Evolutionary conservation across 768 basidiomycete genomes (phyloP), one percentile per base, ranked within the genome.

Genomic region (Rhizopogon vesiculosus): DNA sequence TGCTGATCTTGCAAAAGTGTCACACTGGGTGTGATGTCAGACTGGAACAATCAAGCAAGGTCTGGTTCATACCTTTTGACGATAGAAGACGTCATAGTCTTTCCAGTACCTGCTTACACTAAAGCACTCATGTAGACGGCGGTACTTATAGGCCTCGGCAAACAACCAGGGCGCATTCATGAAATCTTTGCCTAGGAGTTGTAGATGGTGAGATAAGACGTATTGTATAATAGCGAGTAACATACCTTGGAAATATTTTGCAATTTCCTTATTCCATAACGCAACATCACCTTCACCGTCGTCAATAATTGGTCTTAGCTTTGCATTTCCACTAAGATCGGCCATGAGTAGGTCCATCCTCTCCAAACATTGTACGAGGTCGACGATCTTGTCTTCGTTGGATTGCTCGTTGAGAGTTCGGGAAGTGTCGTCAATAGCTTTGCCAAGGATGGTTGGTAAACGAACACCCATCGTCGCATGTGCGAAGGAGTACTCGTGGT

Each of bases 121-220:
- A 76, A 98, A 98, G 72, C 91, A 92, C 70, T 96, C 94, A 58
- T 89, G 91, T 45, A 98, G 81, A 57, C 92, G 85, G 61, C 91
- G 87, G 68, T 93, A 93, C 69, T 92, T 93, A 76, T 93, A 92
- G 15, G 94, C 93, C 69, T 96, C 94, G 19, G 94, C 95, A 64
- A 98, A 97, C 16, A 97, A 75, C 94, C 93, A 96, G 5, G 93
- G 93, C 0, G 94, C 93, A 67, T 90, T 93, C 92, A 95, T 95
- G 65, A 93, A 94, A 64, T 91, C 87, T 70, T 90, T 91, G 31
- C 89, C 89, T 86, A 58, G 35, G 49, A 5, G 45, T 25, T 59
- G 39, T 31, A 29, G 25, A 39, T n/a, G 6, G 15, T 49, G 22
- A 52, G 42, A 19, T 16, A 16, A 29, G 38, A 45, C 25, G 48